Evolutionary conservation across 192 early-diverging fungal species (phyloP).

Genomic region (Dimargaris verticillata): DNA sequence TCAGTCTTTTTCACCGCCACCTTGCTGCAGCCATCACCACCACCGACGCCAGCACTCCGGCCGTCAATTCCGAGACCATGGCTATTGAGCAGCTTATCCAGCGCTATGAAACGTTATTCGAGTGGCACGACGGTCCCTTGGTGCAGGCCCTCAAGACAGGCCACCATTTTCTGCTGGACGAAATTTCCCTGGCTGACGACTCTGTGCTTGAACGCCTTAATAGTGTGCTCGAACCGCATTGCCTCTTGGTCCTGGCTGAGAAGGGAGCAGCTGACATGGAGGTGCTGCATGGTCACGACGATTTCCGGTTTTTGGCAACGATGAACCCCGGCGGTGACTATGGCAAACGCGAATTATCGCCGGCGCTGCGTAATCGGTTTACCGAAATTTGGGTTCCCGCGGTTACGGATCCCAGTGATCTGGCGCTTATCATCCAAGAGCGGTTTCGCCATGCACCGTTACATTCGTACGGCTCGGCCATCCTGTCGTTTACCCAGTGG

Average conservation of each 20-base stretch:
- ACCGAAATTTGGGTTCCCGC: slow-evolving; percentile 94
- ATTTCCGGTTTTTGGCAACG: slow-evolving; percentile 88
- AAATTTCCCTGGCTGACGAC: slow-evolving; percentile 96
- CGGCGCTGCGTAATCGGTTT: slow-evolving; percentile 93
- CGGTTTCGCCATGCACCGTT: slow-evolving; percentile 26
- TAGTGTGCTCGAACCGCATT: slow-evolving; percentile 76
- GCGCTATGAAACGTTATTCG: slow-evolving; percentile 53
- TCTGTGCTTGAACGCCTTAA: slow-evolving; percentile 94
- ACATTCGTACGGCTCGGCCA: slow-evolving; percentile 29
- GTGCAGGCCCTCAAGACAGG: slow-evolving; percentile 78
- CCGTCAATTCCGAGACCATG: slow-evolving; percentile 13
- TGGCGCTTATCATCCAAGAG: slow-evolving; percentile 42
- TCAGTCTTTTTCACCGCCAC: slow-evolving; percentile 1
- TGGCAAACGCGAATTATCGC: slow-evolving; percentile 95
- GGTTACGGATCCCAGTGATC: slow-evolving; percentile 62
- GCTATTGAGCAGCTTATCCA: slow-evolving; percentile 15
- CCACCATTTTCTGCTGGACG: slow-evolving; percentile 84
- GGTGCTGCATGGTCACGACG: slow-evolving; percentile 41
- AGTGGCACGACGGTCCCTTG: slow-evolving; percentile 93
- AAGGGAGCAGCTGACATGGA: slow-evolving; percentile 53
- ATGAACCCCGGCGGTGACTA: slow-evolving; percentile 99
- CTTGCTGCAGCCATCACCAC: too few species aligned
- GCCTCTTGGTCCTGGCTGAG: slow-evolving; percentile 77
- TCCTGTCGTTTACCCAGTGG: slow-evolving; percentile 75
- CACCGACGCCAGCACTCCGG: not conserved